These are phyloP conservation scores for Aspergillus sp. DNA, from an alignment of 2,329 filamentous ascomycete genomes.

Conservation along the genomic window DNA sequence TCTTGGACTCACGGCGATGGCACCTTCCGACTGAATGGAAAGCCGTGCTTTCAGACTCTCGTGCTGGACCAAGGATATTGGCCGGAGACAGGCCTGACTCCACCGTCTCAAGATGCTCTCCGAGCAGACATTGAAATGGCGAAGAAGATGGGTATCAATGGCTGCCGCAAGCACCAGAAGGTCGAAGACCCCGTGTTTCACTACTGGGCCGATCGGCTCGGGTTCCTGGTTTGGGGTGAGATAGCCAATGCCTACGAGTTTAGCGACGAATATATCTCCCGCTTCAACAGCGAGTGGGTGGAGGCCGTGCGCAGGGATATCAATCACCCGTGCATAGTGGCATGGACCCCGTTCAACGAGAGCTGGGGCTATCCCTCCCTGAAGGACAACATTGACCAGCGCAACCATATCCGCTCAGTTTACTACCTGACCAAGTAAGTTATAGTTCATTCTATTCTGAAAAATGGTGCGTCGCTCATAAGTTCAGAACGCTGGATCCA, in stretches of 20 bases:
- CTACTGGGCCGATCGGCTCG: constrained; percentile 66
- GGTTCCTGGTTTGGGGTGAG: constrained; percentile 69
- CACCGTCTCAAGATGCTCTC: constrained; percentile 68
- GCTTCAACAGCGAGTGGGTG: constrained; percentile 66
- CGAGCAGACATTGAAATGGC: constrained; percentile 64
- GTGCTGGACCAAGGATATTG: constrained; percentile 72
- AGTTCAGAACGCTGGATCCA: constrained; percentile 56
- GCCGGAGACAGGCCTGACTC: constrained; percentile 68
- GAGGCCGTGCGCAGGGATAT: constrained; percentile 65
- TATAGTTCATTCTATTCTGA: not conserved
- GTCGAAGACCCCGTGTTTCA: constrained; percentile 68
- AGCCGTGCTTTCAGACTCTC: constrained; percentile 67
- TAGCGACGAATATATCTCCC: constrained; percentile 57
- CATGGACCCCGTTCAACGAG: constrained; percentile 68
- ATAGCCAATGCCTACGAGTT: constrained; percentile 70
- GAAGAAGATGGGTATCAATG: constrained; percentile 68
- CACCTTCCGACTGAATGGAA: constrained; percentile 65
- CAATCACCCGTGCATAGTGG: constrained; percentile 65
- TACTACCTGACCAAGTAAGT: constrained; percentile 65
- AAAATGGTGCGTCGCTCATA: not conserved
- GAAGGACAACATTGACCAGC: constrained; percentile 58
- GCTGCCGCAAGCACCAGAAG: constrained; percentile 69
- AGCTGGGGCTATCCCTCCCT: constrained; percentile 66
- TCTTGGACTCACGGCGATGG: constrained; percentile 61
- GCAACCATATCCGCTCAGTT: constrained; percentile 64